Evolutionary conservation across 306 rosid genomes (phyloP).

Genomic region (Cicer pinnatifidum): DNA sequence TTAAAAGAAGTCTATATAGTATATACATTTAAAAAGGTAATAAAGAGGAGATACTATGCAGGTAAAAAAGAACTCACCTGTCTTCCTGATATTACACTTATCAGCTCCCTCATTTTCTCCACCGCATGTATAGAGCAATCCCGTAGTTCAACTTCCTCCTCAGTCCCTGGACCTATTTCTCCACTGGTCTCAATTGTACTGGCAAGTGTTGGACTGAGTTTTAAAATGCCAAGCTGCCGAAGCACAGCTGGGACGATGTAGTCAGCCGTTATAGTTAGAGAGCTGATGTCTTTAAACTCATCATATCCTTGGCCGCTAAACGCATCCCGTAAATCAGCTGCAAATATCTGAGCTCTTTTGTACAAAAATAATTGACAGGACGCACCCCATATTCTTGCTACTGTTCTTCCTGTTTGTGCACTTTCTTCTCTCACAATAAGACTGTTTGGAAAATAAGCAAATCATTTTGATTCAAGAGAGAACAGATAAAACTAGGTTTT

Average conservation of each 20-base stretch:
- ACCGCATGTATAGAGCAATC: constrained; percentile 93
- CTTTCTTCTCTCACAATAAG: no score
- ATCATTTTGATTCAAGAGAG: no score
- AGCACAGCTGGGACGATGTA: constrained; percentile 97
- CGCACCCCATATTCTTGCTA: no score
- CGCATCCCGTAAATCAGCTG: constrained; percentile 94
- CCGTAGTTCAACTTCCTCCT: constrained; percentile 94
- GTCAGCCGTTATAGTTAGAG: constrained; percentile 94
- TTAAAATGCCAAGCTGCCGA: constrained; percentile 79
- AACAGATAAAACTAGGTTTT: no score
- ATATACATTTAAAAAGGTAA: neutral
- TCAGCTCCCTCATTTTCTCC: constrained; percentile 90
- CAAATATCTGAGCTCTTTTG: constrained; percentile 97
- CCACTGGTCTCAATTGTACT: constrained; percentile 64
- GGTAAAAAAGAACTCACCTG: constrained; percentile 54
- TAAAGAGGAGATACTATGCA: neutral
- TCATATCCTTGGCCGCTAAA: constrained; percentile 77
- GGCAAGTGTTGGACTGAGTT: constrained; percentile 71
- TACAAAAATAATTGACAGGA: constrained; percentile 74
- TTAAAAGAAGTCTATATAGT: neutral
- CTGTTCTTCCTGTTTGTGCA: no score
- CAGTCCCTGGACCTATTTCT: constrained; percentile 90
- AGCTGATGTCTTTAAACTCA: constrained; percentile 74
- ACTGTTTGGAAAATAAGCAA: no score
- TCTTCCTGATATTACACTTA: constrained; percentile 69